phyloP scores from a whole-genome alignment of 2,329 filamentous ascomycete species.

The Botrytis fragariae region DNA sequence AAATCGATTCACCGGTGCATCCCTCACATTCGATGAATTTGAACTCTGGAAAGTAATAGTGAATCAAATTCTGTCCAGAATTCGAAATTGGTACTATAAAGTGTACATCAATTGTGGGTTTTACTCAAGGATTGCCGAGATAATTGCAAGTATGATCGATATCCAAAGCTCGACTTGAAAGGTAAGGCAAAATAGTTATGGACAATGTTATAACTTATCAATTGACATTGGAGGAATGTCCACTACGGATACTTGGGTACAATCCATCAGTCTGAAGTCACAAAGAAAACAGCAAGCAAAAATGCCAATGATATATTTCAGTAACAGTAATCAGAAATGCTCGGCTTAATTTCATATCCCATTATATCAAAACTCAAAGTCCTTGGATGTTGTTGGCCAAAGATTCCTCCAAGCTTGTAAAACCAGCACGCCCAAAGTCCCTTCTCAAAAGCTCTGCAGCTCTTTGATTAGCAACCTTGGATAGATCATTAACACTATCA shows the following conservation, averaged over 20 bases:
- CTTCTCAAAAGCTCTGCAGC: conserved; percentile 26
- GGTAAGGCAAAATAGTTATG: neutral
- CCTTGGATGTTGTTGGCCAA: conserved; percentile 16
- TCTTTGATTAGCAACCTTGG: conserved; percentile 27
- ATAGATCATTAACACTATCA: conserved; percentile 26
- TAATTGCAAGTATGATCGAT: neutral
- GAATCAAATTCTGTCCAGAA: no score
- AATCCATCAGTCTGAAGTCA: neutral
- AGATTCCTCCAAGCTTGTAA: conserved; percentile 16
- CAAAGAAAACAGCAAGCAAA: no score
- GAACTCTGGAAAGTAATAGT: no score
- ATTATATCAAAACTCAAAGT: neutral
- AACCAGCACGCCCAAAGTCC: conserved; percentile 20
- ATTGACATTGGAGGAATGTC: neutral
- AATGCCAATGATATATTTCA: neutral
- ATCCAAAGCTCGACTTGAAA: neutral
- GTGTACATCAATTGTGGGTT: no score
- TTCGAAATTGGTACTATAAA: no score
- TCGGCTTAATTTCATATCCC: no score
- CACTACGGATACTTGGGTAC: neutral
- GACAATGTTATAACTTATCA: neutral
- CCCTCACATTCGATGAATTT: no score
- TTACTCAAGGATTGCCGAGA: no score
- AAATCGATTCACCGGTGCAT: neutral
- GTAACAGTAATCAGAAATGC: neutral